Conservation (phyloP, 306 rosid species). For the Trichosanthes truncata region DNA sequence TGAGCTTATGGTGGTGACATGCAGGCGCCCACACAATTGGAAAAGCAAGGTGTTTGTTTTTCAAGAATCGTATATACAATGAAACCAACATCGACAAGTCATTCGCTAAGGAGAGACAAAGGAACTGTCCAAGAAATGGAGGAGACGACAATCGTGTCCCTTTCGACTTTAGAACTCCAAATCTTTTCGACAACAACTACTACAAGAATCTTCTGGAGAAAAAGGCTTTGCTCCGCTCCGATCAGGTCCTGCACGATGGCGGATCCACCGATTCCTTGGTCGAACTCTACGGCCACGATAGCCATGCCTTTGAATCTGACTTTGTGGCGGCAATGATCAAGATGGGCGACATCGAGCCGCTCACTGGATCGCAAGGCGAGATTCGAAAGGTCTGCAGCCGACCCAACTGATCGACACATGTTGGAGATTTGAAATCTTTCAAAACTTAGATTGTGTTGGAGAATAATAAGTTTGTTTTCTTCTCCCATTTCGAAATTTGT, state of each 20-base stretch:
- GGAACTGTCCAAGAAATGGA: conserved; percentile 29
- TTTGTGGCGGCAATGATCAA: conserved; percentile 56
- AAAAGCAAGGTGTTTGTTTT: conserved; percentile 44
- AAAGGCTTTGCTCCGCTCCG: conserved; percentile 69
- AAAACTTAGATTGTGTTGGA: too few relatives aligned
- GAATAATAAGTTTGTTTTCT: too few relatives aligned
- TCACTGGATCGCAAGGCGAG: conserved; percentile 64
- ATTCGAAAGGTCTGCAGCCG: conserved; percentile 59
- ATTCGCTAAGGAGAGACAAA: conserved; percentile 39
- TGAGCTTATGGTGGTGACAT: too few relatives aligned
- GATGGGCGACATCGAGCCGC: conserved; percentile 65
- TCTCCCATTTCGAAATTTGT: background rate
- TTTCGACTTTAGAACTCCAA: conserved; percentile 44
- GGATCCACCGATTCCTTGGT: conserved; percentile 68
- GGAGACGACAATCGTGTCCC: conserved; percentile 47
- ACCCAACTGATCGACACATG: too few relatives aligned
- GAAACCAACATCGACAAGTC: conserved; percentile 41
- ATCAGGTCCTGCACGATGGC: conserved; percentile 51
- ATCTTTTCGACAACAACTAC: conserved; percentile 48
- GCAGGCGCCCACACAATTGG: conserved; percentile 85
- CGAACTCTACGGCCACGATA: conserved; percentile 23
- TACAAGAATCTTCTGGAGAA: conserved; percentile 43
- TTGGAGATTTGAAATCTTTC: too few relatives aligned
- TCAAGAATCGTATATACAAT: conserved; percentile 43
- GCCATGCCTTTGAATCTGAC: conserved; percentile 29